Percentiles rank a stretch among this genome's conserved stretches.
Evolutionary conservation across 2,329 filamentous ascomycete species (phyloP).

Genomic region (Alternaria consortialis): DNA sequence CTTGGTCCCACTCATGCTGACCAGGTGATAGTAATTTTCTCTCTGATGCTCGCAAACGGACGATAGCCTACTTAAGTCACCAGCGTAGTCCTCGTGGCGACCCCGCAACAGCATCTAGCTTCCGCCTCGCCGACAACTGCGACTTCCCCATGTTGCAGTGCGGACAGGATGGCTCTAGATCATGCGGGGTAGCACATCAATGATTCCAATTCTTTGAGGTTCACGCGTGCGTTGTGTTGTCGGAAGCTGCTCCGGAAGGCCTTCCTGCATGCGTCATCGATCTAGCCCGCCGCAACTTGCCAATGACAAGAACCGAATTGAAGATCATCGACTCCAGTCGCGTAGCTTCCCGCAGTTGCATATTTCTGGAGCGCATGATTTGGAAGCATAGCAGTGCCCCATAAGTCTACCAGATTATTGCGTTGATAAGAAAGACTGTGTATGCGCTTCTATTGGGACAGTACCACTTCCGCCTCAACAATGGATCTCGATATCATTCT

Average conservation of each 20-base stretch:
- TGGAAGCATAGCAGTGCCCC: background rate
- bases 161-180: background rate
- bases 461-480: too few species aligned
- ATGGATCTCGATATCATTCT: too few species aligned
- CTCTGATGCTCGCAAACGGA: background rate
- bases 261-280: background rate
- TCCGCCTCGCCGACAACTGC: conserved; percentile 19
- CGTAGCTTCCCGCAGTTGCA: background rate
- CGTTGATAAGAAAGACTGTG: too few species aligned
- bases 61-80: background rate
- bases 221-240: background rate
- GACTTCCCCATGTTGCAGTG: background rate
- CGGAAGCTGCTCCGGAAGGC: conserved; percentile 17
- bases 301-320: background rate
- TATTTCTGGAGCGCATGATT: background rate
- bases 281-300: background rate
- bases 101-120: conserved; percentile 8
- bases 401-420: too few species aligned
- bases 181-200: conserved; percentile 25
- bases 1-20: conserved; percentile 24
- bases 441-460: too few species aligned
- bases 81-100: background rate
- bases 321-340: background rate
- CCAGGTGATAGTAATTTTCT: background rate
- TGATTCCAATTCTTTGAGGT: conserved; percentile 20